These are phyloP conservation scores for Globisporangium nagaii DNA, from an alignment of 352 stramenopile genomes.

Conservation along the genomic window DNA sequence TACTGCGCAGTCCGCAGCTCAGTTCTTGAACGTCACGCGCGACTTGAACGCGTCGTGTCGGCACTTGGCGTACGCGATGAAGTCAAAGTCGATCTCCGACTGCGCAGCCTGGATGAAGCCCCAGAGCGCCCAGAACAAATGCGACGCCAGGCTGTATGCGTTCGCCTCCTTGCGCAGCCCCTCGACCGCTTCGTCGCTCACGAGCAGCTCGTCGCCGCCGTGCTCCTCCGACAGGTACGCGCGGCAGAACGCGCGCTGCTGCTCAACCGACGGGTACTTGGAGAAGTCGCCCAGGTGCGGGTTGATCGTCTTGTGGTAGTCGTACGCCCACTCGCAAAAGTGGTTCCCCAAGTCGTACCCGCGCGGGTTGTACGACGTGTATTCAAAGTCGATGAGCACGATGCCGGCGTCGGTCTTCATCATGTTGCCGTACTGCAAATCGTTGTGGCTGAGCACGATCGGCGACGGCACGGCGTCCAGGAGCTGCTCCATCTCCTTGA, in stretches of 20 bases:
- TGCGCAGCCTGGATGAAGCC: constrained; percentile 86
- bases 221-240: constrained; percentile 54
- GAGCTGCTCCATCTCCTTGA: constrained; percentile 53
- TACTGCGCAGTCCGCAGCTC: too few relatives aligned
- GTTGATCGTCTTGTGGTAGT: constrained; percentile 83
- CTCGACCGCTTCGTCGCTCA: constrained; percentile 57
- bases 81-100: constrained; percentile 92
- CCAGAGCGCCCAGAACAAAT: constrained; percentile 91
- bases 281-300: constrained; percentile 66
- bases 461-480: constrained; percentile 57
- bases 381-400: constrained; percentile 93
- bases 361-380: constrained; percentile 89
- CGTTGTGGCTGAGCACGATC: constrained; percentile 89
- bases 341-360: constrained; percentile 92
- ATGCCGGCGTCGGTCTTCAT: constrained; percentile 69
- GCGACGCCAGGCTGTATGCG: constrained; percentile 77
- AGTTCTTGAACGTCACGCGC: constrained; percentile 43
- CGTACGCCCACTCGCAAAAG: constrained; percentile 87
- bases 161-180: constrained; percentile 64
- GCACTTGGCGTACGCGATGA: constrained; percentile 76
- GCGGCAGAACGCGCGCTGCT: constrained; percentile 67
- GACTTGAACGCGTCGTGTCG: constrained; percentile 71
- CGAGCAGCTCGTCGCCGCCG: constrained; percentile 23
- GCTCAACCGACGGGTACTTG: constrained; percentile 60
- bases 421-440: constrained; percentile 92